These are phyloP conservation scores for Baudoinia panamericana DNA, from an alignment of 495 filamentous ascomycete genomes.

Conservation along the genomic window DNA sequence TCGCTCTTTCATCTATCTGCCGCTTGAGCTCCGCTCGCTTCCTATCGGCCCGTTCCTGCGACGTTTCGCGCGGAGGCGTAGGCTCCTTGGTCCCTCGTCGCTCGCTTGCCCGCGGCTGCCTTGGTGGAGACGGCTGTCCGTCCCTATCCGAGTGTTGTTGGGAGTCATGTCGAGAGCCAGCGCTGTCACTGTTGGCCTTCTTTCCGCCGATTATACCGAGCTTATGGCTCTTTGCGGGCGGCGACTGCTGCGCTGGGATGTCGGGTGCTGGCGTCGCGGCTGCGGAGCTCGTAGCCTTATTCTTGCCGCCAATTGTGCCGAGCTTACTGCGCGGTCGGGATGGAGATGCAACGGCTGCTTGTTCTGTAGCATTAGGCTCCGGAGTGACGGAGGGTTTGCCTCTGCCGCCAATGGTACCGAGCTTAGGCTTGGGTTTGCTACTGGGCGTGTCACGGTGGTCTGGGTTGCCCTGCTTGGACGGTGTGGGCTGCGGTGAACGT, in stretches of 20 bases:
- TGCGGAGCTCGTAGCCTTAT: not conserved
- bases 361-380: not conserved
- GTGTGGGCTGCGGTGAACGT: no score
- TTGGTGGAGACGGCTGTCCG: no score
- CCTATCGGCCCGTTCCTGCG: constrained; percentile 28
- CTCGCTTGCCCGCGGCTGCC: not conserved
- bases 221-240: constrained; percentile 5
- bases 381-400: constrained; percentile 1
- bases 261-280: not conserved
- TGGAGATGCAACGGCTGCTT: not conserved
- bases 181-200: no score
- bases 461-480: no score
- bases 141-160: no score
- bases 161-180: no score
- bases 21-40: constrained; percentile 29
- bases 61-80: constrained; percentile 22
- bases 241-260: no score
- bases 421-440: constrained; percentile 2
- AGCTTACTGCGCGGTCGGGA: not conserved
- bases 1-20: constrained; percentile 25
- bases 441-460: constrained; percentile 13
- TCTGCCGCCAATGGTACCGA: constrained; percentile 20
- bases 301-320: constrained; percentile 1
- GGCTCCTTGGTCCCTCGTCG: constrained; percentile 3
- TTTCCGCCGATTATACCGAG: constrained; percentile 12